Conservation (phyloP, 2,329 filamentous ascomycete species). For the Akanthomyces muscarius region DNA sequence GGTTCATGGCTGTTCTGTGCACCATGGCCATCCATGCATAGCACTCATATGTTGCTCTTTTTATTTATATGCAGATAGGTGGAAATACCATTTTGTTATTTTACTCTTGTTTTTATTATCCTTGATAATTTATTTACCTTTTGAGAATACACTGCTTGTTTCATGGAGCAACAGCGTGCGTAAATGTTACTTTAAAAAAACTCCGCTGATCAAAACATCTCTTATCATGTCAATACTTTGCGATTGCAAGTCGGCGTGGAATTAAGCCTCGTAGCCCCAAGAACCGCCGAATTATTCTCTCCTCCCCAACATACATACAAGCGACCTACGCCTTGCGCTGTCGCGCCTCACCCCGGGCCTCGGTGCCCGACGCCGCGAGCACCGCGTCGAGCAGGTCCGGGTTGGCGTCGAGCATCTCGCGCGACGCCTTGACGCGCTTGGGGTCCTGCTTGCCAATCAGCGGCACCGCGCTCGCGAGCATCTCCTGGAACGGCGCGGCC, state of each 20-base stretch:
- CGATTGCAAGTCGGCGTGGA: not conserved
- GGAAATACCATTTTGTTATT: conserved; percentile 11
- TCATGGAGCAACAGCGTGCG: not conserved
- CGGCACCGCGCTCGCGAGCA: conserved; percentile 66
- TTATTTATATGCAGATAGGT: not conserved
- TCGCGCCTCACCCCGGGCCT: conserved; percentile 38
- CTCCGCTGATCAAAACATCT: not conserved
- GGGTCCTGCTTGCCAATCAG: conserved; percentile 64
- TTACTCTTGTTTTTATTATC: not conserved
- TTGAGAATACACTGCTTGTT: not conserved
- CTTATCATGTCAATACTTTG: not conserved
- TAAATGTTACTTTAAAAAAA: not conserved
- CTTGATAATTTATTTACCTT: not conserved
- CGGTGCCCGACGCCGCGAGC: conserved; percentile 35
- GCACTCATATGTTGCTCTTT: not conserved
- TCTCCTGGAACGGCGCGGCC: conserved; percentile 70
- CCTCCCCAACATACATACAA: too few relatives aligned
- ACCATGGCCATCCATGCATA: not conserved
- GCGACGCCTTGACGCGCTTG: conserved; percentile 44
- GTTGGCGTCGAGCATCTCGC: conserved; percentile 37
- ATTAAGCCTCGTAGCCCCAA: not conserved
- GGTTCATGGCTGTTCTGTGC: not conserved
- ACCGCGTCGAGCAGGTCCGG: conserved; percentile 48
- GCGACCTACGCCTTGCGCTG: conserved; percentile 40
- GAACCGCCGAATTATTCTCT: too few relatives aligned